Evolutionary conservation across 345 rosid species (phyloP), one percentile per base, ranked within the genome.

Genomic region (Combretum micranthum): DNA sequence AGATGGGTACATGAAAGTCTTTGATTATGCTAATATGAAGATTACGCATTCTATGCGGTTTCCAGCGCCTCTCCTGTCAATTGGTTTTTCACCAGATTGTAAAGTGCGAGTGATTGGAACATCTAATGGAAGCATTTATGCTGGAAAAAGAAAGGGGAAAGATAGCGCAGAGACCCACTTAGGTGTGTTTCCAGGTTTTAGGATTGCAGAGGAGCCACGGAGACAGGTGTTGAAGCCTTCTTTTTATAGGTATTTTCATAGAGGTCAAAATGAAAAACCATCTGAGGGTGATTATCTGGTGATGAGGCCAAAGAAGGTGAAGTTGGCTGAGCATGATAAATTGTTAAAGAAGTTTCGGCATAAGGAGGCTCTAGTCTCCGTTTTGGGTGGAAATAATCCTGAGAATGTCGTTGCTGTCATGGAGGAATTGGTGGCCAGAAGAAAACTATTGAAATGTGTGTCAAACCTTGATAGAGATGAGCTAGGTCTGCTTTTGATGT

Each of bases 1-100:
- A 19, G 99, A 93, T 53, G 97, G 97, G 20, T 86, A 93, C 56
- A 80, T 86, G 97, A 93, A 93, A 61, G 96, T 81, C 44, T 89
- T 93, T 25, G 97, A 93, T 71, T 89, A 79, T 72, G 77, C 81
- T 2, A 80, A 73, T 52, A 79, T 83, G 70, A 93, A 89, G 67
- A 76, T 85, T 21, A 89, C 93, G 20, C 87, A 82, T 70, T 93
- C 99, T 0, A 85, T 81, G 91, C 82, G 96, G 80, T 87, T 78
- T 59, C 97, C 94, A 0, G 94, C 97, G 62, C 84, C 99, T 1
- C 78, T 93, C 25, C 72, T 83, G 85, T 89, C 97, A 0, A 68
- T 86, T 14, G 88, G 72, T 3, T 56, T 86, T 46, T 93, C 99
- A 0, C 89, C 85, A 0, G 89, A 86, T 71, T 51, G 81, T 50